phyloP scores from a whole-genome alignment of 768 basidiomycete genomes.

The Melanogaster broomeanus region DNA sequence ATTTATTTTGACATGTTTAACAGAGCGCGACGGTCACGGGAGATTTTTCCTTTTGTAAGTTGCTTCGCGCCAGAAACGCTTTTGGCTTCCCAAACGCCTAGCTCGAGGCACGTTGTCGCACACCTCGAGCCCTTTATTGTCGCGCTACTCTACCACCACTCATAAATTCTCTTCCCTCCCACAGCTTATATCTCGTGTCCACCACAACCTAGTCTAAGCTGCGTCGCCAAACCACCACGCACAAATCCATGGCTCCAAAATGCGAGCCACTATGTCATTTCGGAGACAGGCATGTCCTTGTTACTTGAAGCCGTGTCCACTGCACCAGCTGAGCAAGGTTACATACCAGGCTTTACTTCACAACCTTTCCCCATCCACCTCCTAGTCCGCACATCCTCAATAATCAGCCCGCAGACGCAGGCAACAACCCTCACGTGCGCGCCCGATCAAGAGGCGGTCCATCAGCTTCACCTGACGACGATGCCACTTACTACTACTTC shows the following conservation, averaged over 20 bases:
- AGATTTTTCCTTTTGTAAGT: conserved; percentile 34
- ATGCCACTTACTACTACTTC: conserved; percentile 84
- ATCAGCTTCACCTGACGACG: conserved; percentile 69
- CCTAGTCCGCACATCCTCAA: conserved; percentile 71
- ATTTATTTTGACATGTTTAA: conserved; percentile 24
- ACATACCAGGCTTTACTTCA: conserved; percentile 74
- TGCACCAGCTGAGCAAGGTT: conserved; percentile 4
- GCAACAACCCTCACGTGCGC: conserved; percentile 62
- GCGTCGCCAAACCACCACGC: not conserved
- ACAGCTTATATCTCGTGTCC: conserved; percentile 1
- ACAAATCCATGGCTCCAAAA: conserved; percentile 38
- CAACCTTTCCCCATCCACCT: conserved; percentile 79
- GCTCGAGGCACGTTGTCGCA: conserved; percentile 32
- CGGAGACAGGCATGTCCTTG: conserved; percentile 61
- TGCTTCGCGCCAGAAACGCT: conserved; percentile 13
- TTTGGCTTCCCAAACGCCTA: conserved; percentile 23
- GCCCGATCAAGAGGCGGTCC: conserved; percentile 59
- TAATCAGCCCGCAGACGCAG: conserved; percentile 49
- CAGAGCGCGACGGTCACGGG: conserved; percentile 39
- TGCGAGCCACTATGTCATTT: conserved; percentile 84
- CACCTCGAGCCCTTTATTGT: conserved; percentile 18
- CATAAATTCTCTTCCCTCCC: conserved; percentile 5
- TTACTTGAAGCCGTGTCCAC: conserved; percentile 7
- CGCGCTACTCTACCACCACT: conserved; percentile 15
- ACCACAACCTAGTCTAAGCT: conserved; percentile 11